Percentiles rank a stretch among this genome's conserved stretches.
These are phyloP conservation scores for Mycena kentingensis DNA, from an alignment of 768 basidiomycete species.

Conservation along the genomic window DNA sequence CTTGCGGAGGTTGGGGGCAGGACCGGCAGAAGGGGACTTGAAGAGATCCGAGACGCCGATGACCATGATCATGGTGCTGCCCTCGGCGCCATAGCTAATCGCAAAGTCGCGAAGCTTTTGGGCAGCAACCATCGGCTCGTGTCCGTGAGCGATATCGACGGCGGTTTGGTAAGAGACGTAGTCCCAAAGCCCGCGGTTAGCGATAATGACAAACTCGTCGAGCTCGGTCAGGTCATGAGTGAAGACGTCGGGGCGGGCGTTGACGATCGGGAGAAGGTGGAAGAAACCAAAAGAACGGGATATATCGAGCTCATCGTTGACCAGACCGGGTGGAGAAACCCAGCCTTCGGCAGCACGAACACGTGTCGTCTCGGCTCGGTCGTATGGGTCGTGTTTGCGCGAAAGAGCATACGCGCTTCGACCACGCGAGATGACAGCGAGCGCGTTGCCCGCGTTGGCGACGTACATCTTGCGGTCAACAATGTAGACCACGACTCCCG, in stretches of 20 bases:
- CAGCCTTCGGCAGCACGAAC: constrained; percentile 92
- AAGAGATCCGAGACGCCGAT: constrained; percentile 82
- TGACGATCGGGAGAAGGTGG: constrained; percentile 86
- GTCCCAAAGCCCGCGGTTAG: constrained; percentile 92
- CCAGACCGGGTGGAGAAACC: constrained; percentile 86
- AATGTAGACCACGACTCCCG: constrained; percentile 86
- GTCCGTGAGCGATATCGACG: constrained; percentile 85
- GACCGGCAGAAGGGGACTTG: constrained; percentile 30
- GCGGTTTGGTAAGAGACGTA: constrained; percentile 93
- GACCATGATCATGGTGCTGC: constrained; percentile 98
- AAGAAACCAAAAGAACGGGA: constrained; percentile 96
- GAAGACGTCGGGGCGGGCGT: constrained; percentile 81
- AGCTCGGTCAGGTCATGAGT: constrained; percentile 70
- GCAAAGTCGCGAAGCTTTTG: constrained; percentile 97
- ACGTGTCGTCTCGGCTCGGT: constrained; percentile 79
- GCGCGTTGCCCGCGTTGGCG: constrained; percentile 86
- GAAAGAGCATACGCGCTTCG: constrained; percentile 78
- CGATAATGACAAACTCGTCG: constrained; percentile 97
- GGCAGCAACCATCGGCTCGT: constrained; percentile 76
- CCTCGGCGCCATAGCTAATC: constrained; percentile 93
- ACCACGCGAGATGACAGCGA: constrained; percentile 82
- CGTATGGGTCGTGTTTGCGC: constrained; percentile 85
- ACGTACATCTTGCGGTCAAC: constrained; percentile 78
- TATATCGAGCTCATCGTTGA: constrained; percentile 89
- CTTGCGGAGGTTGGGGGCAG: constrained; percentile 30